A percentile compares a stretch with the other conserved stretches of the same genome.
Evolutionary conservation across 805 yeast species (phyloP).

Genomic region (Debaryomyces maramus): DNA sequence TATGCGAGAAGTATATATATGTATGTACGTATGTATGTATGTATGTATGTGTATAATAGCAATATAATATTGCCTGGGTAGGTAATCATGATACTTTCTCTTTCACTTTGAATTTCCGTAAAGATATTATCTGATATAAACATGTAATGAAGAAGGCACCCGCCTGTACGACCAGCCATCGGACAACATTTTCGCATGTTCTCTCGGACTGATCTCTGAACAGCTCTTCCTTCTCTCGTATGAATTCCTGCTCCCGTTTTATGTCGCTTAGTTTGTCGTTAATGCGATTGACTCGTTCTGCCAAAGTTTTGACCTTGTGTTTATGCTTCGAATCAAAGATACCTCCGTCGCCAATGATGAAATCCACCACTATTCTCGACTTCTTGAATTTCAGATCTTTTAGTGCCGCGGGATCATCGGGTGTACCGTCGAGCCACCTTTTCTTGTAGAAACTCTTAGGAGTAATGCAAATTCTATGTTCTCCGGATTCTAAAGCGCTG

Average conservation of each 20-base stretch:
- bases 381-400: slow-evolving; percentile 22
- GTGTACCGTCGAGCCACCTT: slow-evolving; percentile 17
- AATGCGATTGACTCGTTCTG: slow-evolving; percentile 56
- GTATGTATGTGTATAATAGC: no score
- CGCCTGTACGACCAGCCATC: slow-evolving; percentile 23
- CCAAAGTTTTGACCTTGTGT: slow-evolving; percentile 50
- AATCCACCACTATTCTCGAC: slow-evolving; percentile 21
- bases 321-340: slow-evolving; percentile 37
- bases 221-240: slow-evolving; percentile 23
- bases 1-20: no score
- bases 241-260: slow-evolving; percentile 60
- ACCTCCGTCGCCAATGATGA: slow-evolving; percentile 21
- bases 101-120: slow-evolving; percentile 18
- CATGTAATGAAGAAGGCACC: slow-evolving; percentile 17
- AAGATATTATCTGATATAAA: slow-evolving; percentile 20
- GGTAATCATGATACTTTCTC: slow-evolving; percentile 6
- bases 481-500: slow-evolving; percentile 25
- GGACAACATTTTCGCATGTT: slow-evolving; percentile 20
- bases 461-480: slow-evolving; percentile 27
- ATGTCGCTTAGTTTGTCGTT: slow-evolving; percentile 58
- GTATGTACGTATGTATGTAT: no score
- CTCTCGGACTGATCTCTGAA: slow-evolving; percentile 27
- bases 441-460: slow-evolving; percentile 21
- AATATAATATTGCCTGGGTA: no score
- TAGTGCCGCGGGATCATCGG: slow-evolving; percentile 10